Base-by-base conservation (phyloP, 495 filamentous ascomycete species). In the Podospora tetraspora region DNA sequence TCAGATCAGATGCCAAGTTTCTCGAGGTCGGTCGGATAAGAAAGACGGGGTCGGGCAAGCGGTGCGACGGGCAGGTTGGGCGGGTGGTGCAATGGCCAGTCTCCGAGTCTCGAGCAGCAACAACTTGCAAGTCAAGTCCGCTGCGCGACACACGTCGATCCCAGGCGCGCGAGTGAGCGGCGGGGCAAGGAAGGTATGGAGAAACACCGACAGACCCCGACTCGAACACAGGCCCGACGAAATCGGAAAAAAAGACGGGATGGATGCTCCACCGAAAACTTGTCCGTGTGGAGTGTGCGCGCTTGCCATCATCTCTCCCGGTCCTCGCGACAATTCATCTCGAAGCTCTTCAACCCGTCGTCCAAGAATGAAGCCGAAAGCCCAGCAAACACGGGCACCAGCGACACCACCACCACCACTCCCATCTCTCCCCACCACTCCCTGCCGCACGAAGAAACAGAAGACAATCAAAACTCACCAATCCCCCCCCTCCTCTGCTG, bases 401-500 rank as follows among this genome's bases (percentile, higher is more conserved):
- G 13, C 29, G 13, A 16, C 34, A 37, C 34, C 34, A 16, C 34
- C 13, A 6, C 34, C 34, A 43, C 13, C 34, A 19, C 34, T 13
- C 32, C 34, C 34, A 37, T 16, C 32, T n/a, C n/a, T n/a, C n/a
- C n/a, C 34, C 34, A 43, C 13, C 34, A 19, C 34, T 13, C 32
- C 34, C 32, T 4, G 3, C 32, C 32, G 4, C 32, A 16, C 32
- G 32, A 12, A 37, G 1, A 13, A 37, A 64, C 12, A 61, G 43
- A 65, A 57, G 27, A 43, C 68, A 61, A 68, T 66, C 22, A 29
- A 12, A 57, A 80, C 80, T 72, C 79, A 84, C 82, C 82, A 74
- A 84, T 84, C 69, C 82, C 80, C 70, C 81, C 77, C 68, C 77
- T 79, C 62, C 78, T 76, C 72, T 81, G 82, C 73, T 77, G 77